Evolutionary conservation across 805 yeast species (phyloP).

Genomic region (Pichia sporocuriosa): DNA sequence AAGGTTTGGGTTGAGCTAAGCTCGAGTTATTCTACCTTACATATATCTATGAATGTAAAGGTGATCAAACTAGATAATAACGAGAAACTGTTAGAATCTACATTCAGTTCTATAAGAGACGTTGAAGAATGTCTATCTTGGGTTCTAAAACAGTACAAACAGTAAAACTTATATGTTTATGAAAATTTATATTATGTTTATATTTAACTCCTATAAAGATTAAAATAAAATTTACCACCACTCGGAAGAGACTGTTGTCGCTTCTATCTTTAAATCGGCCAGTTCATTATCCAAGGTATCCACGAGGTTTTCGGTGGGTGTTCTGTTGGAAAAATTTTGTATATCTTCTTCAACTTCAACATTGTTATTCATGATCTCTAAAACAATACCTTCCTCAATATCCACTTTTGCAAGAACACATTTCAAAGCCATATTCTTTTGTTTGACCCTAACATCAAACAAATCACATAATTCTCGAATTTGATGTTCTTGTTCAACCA

Average conservation of each 20-base stretch:
- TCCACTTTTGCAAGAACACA: slow-evolving; percentile 42
- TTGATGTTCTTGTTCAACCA: slow-evolving; percentile 36
- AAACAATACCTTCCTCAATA: slow-evolving; percentile 28
- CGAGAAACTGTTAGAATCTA: slow-evolving; percentile 36
- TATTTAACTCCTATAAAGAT: neutral
- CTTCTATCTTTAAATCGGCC: slow-evolving; percentile 7
- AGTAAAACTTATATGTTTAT: neutral
- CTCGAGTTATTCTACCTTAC: slow-evolving; percentile 13
- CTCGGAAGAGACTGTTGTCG: slow-evolving; percentile 3
- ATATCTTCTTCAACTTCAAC: neutral
- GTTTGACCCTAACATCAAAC: slow-evolving; percentile 30
- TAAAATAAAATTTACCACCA: slow-evolving; percentile 7
- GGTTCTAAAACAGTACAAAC: slow-evolving; percentile 20
- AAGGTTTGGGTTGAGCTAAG: slow-evolving; percentile 13
- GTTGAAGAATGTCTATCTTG: slow-evolving; percentile 52
- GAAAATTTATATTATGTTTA: neutral
- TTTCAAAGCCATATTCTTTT: slow-evolving; percentile 41
- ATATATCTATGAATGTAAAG: slow-evolving; percentile 14
- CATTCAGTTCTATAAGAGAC: slow-evolving; percentile 45
- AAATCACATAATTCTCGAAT: slow-evolving; percentile 35
- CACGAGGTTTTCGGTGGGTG: neutral
- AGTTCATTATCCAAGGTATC: neutral
- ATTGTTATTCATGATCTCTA: slow-evolving; percentile 17
- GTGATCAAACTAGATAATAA: slow-evolving; percentile 22
- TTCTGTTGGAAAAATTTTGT: no score